Evolutionary conservation across 2,329 filamentous ascomycete genomes (phyloP).

Genomic region (Fusarium sambucinum): DNA sequence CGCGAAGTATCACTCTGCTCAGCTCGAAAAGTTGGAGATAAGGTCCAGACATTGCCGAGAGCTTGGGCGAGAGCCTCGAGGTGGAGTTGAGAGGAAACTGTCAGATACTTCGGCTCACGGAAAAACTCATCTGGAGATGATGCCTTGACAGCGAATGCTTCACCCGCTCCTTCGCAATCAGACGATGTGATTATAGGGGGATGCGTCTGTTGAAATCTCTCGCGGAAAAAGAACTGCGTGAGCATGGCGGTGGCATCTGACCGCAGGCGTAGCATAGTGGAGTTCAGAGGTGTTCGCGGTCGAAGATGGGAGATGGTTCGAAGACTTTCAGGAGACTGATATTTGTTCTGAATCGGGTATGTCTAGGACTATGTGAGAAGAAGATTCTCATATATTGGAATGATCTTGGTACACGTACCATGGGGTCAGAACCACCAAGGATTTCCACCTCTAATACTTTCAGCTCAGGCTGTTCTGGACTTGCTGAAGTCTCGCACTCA

Average conservation of each 20-base stretch:
- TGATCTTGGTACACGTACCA: slow-evolving; percentile 65
- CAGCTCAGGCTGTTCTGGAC: slow-evolving; percentile 67
- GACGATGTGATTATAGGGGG: slow-evolving; percentile 96
- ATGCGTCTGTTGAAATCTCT: slow-evolving; percentile 84
- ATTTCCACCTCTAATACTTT: slow-evolving; percentile 77
- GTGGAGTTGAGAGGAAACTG: slow-evolving; percentile 94
- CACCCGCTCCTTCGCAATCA: slow-evolving; percentile 95
- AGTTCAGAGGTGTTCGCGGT: slow-evolving; percentile 82
- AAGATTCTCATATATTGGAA: not conserved
- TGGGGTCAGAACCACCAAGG: slow-evolving; percentile 81
- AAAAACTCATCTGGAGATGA: slow-evolving; percentile 73
- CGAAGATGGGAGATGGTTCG: slow-evolving; percentile 90
- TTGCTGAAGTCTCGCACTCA: slow-evolving; percentile 8
- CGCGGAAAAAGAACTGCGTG: slow-evolving; percentile 78
- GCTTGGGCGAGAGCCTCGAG: slow-evolving; percentile 91
- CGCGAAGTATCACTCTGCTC: slow-evolving; percentile 93
- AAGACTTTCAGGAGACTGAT: slow-evolving; percentile 89
- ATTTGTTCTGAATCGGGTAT: slow-evolving; percentile 96
- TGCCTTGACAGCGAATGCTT: slow-evolving; percentile 82
- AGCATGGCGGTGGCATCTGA: slow-evolving; percentile 82
- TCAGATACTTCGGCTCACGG: slow-evolving; percentile 88
- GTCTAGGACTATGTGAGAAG: slow-evolving; percentile 65
- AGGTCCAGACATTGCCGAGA: slow-evolving; percentile 90
- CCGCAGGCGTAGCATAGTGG: slow-evolving; percentile 82
- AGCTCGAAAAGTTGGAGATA: slow-evolving; percentile 93